Evolutionary conservation across 176 grass and related monocot genomes (phyloP).

Genomic region (Cenchrus fungigraminus): DNA sequence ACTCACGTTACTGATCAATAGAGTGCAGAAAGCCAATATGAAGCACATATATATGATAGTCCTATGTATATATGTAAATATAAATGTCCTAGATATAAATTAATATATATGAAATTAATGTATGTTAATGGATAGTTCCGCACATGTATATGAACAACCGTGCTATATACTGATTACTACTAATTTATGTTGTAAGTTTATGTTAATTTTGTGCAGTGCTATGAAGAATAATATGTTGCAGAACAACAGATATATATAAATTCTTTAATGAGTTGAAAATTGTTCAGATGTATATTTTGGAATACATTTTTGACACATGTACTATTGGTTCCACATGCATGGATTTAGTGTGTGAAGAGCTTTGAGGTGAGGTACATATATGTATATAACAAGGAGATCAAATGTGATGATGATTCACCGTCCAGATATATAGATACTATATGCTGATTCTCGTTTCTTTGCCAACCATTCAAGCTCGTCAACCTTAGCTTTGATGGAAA

Average conservation of each 20-base stretch:
- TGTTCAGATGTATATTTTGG: background rate
- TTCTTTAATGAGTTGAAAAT: background rate
- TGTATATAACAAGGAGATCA: background rate
- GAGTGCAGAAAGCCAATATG: too few relatives aligned
- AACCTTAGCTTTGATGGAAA: background rate
- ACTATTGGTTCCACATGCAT: background rate
- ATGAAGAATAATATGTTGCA: slow-evolving; percentile 1
- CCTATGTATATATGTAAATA: too few relatives aligned
- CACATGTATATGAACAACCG: background rate
- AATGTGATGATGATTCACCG: background rate
- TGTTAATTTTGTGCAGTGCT: background rate
- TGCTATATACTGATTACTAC: background rate
- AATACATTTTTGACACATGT: background rate
- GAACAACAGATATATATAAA: background rate
- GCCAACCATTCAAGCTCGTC: background rate
- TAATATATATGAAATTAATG: background rate
- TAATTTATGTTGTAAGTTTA: background rate
- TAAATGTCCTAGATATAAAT: background rate
- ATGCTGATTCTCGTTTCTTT: background rate
- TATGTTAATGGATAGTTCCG: background rate
- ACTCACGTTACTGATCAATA: too few relatives aligned
- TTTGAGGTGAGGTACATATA: background rate
- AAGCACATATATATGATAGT: too few relatives aligned
- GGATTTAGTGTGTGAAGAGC: background rate
- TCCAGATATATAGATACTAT: background rate